Base-by-base conservation (phyloP, 2,329 filamentous ascomycete species). In the Neofusicoccum umdonicola region DNA sequence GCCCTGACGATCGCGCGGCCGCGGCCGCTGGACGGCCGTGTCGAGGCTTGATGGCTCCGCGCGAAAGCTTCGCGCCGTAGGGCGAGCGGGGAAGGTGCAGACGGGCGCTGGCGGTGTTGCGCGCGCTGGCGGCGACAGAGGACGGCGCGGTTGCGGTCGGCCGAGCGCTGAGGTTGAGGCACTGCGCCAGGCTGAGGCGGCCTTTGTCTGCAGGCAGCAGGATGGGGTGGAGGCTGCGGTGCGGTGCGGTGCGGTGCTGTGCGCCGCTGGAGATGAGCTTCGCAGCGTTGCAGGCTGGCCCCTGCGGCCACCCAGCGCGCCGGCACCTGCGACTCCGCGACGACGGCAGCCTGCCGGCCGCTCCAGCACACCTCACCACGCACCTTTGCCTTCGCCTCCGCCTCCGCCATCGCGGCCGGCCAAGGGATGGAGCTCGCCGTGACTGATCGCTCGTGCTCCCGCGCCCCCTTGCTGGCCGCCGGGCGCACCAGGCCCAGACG, bases 391-490 rank as follows among this genome's bases (percentile, higher is more conserved):
- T 22, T 22, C 19, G 15, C 22, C 41, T 58, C 17, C 42, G 19
- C 17, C 52, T 4, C 6, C 56, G n/a, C 42, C 56, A 47, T 37
- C 56, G 15, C 56, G 41, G 31, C 19, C 12, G 15, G 41, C 37
- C 41, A 60, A 45, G 56, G 56, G 22, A 37, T 47, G 56, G 41
- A 47, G 35, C 41, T 34, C 22, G 31, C 39, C 54, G 19, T 27
- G 4, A 34, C 41, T n/a, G 39, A 42, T 31, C 56, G 27, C 56
- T 60, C 56, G 56, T 47, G 56, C 56, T 37, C 56, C 56, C 56
- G 56, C n/a, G 27, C 42, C 37, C 52, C 56, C 56, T 60, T 60
- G 56, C 56, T 47, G 56, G 7, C 15, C 15, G 31, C 34, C 27
- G 19, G 4, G 2, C 8, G 19, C 17, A 6, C 50, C 5, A 12